Evolutionary conservation across 1,284 basidiomycete species (phyloP), one percentile per base, ranked within the genome.

Genomic region (Cutaneotrichosporon sp.): DNA sequence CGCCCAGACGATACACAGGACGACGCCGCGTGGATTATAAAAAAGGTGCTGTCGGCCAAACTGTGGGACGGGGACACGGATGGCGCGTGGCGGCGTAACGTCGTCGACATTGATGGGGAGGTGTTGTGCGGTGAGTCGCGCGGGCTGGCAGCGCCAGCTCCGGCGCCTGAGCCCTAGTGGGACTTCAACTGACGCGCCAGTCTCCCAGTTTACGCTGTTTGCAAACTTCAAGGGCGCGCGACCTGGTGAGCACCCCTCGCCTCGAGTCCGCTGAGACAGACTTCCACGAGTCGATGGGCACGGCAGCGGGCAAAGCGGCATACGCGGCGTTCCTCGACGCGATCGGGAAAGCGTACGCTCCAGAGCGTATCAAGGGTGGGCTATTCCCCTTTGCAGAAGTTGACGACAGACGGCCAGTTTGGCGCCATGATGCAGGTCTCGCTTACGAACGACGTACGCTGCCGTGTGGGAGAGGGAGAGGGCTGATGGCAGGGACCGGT

Each of bases 351-450:
- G 67, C 80, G 17, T 92, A 93, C 72, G 77, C 80, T 53, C 75
- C 84, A 8, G 83, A 84, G 46, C 87, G 83, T 72, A 85, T 94
- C 59, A 80, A 88, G 80, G 90, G 90, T 88, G 42, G 4, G 61
- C 40, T 30, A 5, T 18, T 10, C 5, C 18, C n/a, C n/a, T n/a
- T 52, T 56, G 37, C n/a, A 35, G 9, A 18, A n/a, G 38, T 41
- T 44, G 8, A 46, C 21, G 4, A 2, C 46, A 59, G 48, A 48
- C 70, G 90, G 90, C n/a, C 79, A 79, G 64, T 93, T 94, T 69
- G 90, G 90, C 33, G 90, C 90, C 4, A 92, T 92, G 90, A 93
- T 93, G 90, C 81, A 84, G 53, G 88, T 94, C 46, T 82, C 79
- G 55, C 75, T 93, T 50, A 85, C 81, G 35, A 94, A 94, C 69